phyloP scores from a whole-genome alignment of 2,329 filamentous ascomycete species.

The Apiospora saccharicola region DNA sequence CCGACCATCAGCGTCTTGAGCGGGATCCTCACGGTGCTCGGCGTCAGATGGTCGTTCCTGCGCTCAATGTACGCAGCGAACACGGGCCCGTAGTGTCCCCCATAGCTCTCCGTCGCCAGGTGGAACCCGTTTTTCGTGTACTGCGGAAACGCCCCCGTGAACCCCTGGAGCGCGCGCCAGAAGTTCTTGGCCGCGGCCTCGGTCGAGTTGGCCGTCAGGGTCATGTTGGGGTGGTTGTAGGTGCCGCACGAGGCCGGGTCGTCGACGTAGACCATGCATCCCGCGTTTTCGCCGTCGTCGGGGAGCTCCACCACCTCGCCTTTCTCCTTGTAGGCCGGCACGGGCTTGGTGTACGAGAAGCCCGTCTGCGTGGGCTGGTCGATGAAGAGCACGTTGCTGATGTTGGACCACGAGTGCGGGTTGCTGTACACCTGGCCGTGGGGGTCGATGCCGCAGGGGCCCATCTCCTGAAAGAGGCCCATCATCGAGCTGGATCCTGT shows the following conservation, averaged over 20 bases:
- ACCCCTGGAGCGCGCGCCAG: conserved; percentile 68
- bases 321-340: conserved; percentile 38
- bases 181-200: conserved; percentile 62
- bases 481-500: conserved; percentile 61
- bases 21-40: conserved; percentile 55
- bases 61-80: conserved; percentile 58
- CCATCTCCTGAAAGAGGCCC: conserved; percentile 59
- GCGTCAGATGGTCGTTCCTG: conserved; percentile 52
- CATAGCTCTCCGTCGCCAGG: conserved; percentile 64
- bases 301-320: conserved; percentile 51
- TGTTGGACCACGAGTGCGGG: conserved; percentile 66
- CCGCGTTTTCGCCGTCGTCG: conserved; percentile 40
- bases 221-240: conserved; percentile 58
- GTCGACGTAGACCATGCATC: conserved; percentile 57
- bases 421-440: conserved; percentile 56
- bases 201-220: conserved; percentile 60
- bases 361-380: conserved; percentile 67
- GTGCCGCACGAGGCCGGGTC: conserved; percentile 57
- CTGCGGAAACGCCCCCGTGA: conserved; percentile 67
- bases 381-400: conserved; percentile 67
- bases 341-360: conserved; percentile 55
- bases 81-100: conserved; percentile 65
- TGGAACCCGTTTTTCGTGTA: conserved; percentile 58
- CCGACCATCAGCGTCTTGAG: conserved; percentile 61
- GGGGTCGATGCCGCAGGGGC: conserved; percentile 50